These are phyloP conservation scores for Zizania palustris DNA, from an alignment of 202 grass and related monocot species.

Conservation along the genomic window DNA sequence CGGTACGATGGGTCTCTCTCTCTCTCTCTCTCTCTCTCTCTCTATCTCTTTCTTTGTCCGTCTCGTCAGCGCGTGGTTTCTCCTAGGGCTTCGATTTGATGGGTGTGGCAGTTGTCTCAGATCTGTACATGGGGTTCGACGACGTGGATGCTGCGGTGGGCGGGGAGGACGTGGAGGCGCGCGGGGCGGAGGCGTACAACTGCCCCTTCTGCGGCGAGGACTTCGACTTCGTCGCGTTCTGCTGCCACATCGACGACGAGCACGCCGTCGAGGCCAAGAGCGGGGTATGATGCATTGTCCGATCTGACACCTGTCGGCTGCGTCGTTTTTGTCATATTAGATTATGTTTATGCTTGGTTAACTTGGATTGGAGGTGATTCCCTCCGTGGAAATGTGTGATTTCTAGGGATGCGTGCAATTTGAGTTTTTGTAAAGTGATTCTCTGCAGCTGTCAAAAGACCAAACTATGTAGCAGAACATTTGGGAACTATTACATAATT, in stretches of 20 bases:
- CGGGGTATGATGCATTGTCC: slow-evolving; percentile 43
- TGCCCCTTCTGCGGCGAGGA: slow-evolving; percentile 95
- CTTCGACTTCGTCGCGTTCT: slow-evolving; percentile 80
- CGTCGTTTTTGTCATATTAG: neutral
- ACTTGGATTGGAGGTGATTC: neutral
- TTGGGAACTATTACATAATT: neutral
- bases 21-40: no score
- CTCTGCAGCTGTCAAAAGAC: neutral
- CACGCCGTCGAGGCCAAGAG: slow-evolving; percentile 73
- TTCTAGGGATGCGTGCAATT: neutral
- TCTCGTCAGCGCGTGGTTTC: neutral
- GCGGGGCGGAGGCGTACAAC: slow-evolving; percentile 54
- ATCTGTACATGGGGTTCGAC: slow-evolving; percentile 69
- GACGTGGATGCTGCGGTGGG: slow-evolving; percentile 50
- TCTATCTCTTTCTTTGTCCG: no score
- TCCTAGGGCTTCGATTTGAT: slow-evolving; percentile 1
- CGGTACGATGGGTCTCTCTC: slow-evolving; percentile 49
- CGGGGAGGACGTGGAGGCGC: slow-evolving; percentile 52
- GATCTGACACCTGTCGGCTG: neutral
- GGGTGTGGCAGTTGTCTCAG: slow-evolving; percentile 22
- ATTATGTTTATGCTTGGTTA: neutral
- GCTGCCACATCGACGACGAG: slow-evolving; percentile 88
- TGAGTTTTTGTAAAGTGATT: neutral
- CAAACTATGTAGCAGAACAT: neutral
- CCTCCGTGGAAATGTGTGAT: neutral